Evolutionary conservation across 192 early-diverging fungal genomes (phyloP), one percentile per base, ranked within the genome.

Genomic region (Podila verticillata): DNA sequence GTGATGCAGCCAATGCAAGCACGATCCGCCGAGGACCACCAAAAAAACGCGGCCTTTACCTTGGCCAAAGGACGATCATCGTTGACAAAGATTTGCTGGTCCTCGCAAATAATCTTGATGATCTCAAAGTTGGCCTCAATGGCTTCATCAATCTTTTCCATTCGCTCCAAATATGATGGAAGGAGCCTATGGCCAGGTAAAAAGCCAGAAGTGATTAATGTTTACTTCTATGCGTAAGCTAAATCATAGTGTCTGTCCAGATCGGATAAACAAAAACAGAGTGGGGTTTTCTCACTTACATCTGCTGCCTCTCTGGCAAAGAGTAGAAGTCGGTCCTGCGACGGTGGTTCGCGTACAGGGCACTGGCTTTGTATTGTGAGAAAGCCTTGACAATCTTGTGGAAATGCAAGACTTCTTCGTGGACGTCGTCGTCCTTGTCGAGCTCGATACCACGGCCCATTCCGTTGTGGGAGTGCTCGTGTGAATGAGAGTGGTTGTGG

Each of bases 251-350:
- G 8, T 3, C 17, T 44, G 39, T 44, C 39, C 39, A 44, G 39
- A 44, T 44, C 39, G 15, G 4, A 12, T n/a, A n/a, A n/a, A n/a
- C n/a, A n/a, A n/a, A n/a, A n/a, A n/a, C n/a, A n/a, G n/a, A n/a
- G n/a, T n/a, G 24, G 6, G 8, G 31, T 39, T 69, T 65, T 19
- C 84, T 73, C 22, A 31, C 48, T 62, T 72, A 80, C 77, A 75
- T 63, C 47, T 92, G 88, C 66, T 94, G 93, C 17, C 85, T 83
- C 81, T 92, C 88, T 15, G 91, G 79, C 15, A 94, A 74, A 17
- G 82, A 70, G 64, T 86, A 80, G 71, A 89, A 92, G 69, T 90
- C 87, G 10, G 83, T 85, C 51, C 91, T 74, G 36, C 90, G 83
- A 34, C 89, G 88, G 71, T 93, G 90, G 70, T 89, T 87, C 19